phyloP scores from a whole-genome alignment of 768 basidiomycete genomes.

The Chiua virens region DNA sequence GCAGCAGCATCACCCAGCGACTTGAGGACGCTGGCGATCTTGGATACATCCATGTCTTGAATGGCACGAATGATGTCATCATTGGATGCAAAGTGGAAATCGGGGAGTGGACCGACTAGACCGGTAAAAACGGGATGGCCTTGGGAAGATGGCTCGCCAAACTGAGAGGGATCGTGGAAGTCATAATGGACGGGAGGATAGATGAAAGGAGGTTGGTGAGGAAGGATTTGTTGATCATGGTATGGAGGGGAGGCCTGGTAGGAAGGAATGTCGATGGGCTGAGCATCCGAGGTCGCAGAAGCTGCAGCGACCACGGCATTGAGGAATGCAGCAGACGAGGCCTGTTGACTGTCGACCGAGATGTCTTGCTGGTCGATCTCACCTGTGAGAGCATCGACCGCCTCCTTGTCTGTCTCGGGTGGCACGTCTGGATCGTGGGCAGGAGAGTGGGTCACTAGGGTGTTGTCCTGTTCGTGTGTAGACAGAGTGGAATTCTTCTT shows the following conservation, averaged over 20 bases:
- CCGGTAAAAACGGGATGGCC: conserved; percentile 28
- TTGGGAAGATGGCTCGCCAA: conserved; percentile 25
- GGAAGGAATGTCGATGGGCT: conserved; percentile 26
- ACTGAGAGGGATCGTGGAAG: conserved; percentile 30
- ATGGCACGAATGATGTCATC: conserved; percentile 74
- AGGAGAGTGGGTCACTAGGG: conserved; percentile 14
- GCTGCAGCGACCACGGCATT: conserved; percentile 68
- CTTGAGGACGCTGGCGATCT: conserved; percentile 66
- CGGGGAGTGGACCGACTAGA: conserved; percentile 28
- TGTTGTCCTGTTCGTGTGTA: conserved; percentile 5
- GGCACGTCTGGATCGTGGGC: conserved; percentile 6
- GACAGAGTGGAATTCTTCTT: conserved; percentile 22
- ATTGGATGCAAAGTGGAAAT: conserved; percentile 52
- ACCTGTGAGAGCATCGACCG: conserved; percentile 34
- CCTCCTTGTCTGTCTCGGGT: conserved; percentile 34
- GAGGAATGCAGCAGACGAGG: conserved; percentile 58
- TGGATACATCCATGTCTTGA: conserved; percentile 67
- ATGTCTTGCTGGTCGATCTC: conserved; percentile 24
- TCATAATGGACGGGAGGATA: conserved; percentile 31
- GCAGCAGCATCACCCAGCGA: conserved; percentile 60
- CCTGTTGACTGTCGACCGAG: conserved; percentile 36
- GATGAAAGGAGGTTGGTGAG: conserved; percentile 25
- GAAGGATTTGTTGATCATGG: conserved; percentile 33
- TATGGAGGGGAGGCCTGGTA: conserved; percentile 34
- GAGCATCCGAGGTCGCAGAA: conserved; percentile 44